phyloP scores from a whole-genome alignment of 164 flowering plant genomes.

The Kingdonia uniflora region DNA sequence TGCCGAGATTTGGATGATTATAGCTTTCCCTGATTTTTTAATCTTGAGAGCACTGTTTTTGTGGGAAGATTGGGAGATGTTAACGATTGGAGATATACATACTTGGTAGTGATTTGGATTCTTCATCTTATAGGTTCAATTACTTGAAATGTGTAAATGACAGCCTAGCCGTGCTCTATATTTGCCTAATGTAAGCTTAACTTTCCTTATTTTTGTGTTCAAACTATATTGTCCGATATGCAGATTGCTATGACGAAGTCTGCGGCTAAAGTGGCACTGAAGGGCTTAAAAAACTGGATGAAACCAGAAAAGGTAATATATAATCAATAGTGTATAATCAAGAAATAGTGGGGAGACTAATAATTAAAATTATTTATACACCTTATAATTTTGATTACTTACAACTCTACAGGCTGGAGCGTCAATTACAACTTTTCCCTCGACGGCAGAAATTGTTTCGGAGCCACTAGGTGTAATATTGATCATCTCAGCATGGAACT shows the following conservation, averaged over 20 bases:
- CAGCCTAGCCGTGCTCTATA: neutral
- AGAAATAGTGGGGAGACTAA: neutral
- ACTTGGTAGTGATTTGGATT: no score
- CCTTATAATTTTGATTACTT: neutral
- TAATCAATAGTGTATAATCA: neutral
- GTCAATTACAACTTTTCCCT: conserved; percentile 41
- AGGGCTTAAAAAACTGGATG: conserved; percentile 21
- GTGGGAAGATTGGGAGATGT: no score
- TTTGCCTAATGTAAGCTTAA: neutral
- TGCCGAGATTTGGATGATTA: no score
- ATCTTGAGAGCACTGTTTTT: no score
- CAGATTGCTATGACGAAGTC: conserved; percentile 16
- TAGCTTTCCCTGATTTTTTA: no score
- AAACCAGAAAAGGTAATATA: conserved; percentile 34
- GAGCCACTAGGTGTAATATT: conserved; percentile 67
- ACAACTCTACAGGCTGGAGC: conserved; percentile 37
- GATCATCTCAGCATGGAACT: conserved; percentile 72
- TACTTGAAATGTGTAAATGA: no score
- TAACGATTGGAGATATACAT: no score
- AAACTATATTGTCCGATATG: no score
- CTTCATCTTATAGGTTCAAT: no score
- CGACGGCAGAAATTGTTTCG: conserved; percentile 62
- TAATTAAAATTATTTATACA: neutral
- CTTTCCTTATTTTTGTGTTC: conserved; percentile 1
- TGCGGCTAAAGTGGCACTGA: conserved; percentile 14